phyloP scores from a whole-genome alignment of 768 basidiomycete genomes.

The Mycena alexandri region DNA sequence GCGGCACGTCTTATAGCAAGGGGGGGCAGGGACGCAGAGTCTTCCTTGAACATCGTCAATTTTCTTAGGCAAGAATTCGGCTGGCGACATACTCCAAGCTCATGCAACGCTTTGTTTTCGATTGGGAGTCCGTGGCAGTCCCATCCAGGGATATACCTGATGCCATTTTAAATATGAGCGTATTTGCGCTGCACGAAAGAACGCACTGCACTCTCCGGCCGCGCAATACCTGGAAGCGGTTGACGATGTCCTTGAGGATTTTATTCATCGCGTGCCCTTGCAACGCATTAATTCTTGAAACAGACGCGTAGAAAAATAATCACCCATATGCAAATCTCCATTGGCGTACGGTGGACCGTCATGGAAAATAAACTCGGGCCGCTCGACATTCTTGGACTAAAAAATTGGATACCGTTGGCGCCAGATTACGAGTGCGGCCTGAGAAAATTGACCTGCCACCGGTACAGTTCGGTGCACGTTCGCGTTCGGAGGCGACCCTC shows the following conservation, averaged over 20 bases:
- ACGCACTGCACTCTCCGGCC: conserved; percentile 87
- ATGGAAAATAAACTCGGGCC: conserved; percentile 86
- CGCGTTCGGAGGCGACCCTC: conserved; percentile 69
- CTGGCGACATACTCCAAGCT: conserved; percentile 68
- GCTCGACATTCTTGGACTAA: conserved; percentile 74
- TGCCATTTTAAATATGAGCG: conserved; percentile 12
- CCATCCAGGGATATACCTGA: conserved; percentile 95
- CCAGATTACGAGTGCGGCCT: conserved; percentile 5
- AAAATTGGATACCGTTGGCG: conserved; percentile 16
- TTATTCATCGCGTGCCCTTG: conserved; percentile 97
- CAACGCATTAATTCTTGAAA: neutral
- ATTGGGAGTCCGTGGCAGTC: conserved; percentile 99
- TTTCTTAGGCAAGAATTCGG: neutral
- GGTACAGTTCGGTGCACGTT: conserved; percentile 82
- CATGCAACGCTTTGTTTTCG: conserved; percentile 91
- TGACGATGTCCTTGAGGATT: conserved; percentile 95
- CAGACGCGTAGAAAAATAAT: conserved; percentile 32
- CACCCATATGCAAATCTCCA: conserved; percentile 95
- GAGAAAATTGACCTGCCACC: conserved; percentile 70
- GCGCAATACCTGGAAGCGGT: conserved; percentile 84
- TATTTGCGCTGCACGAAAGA: conserved; percentile 7
- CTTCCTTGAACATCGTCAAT: conserved; percentile 45
- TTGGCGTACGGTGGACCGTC: conserved; percentile 99
- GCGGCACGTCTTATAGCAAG: conserved; percentile 78
- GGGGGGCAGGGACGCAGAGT: conserved; percentile 68